Base-by-base conservation (phyloP, 129 eudicot species). In the carrot (Daucus carota) region DNA sequence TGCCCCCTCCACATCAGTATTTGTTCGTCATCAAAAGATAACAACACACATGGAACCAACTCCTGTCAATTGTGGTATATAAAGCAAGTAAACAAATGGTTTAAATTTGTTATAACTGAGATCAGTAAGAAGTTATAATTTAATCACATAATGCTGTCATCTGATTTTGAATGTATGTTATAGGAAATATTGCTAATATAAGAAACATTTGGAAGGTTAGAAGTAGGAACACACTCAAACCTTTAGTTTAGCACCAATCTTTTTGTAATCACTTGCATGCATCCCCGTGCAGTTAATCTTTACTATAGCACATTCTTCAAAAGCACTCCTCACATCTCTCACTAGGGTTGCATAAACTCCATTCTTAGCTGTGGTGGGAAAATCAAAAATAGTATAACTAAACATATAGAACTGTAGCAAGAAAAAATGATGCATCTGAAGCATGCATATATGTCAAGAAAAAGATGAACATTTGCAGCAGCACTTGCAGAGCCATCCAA, bases 201-300 rank as follows among this genome's bases (percentile, higher is more conserved):
- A 43, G 18, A 41, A 24, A 71, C 31, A 71, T 17, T 29, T n/a
- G 34, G 26, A 24, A 8, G 36, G 22, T 70, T 42, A 42, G 7
- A 70, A 71, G 52, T 71, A 29, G 15, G 31, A 43, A 42, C 31
- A 46, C 4, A 10, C 15, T 76, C 76, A 8, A 67, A 94, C 99
- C 99, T 87, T 95, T 72, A 95, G 82, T 83, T 95, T 95, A 41
- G 97, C 99, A 1, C 97, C 99, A 50, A 95, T 79, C 88, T 86
- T 95, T 83, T 95, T 95, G 94, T 95, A 95, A 78, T 95, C 99
- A 78, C 97, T 95, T 59, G 97, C 87, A 60, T 95, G 89, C 89
- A 95, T 44, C 50, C 99, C 97, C 73, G 73, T 78, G 84, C 99
- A 95, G 34, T 95, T 90, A 20, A 95, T 85, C 88, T 91, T 95